Base-by-base conservation (phyloP, 2,329 filamentous ascomycete species). In the Penicillium sp. region DNA sequence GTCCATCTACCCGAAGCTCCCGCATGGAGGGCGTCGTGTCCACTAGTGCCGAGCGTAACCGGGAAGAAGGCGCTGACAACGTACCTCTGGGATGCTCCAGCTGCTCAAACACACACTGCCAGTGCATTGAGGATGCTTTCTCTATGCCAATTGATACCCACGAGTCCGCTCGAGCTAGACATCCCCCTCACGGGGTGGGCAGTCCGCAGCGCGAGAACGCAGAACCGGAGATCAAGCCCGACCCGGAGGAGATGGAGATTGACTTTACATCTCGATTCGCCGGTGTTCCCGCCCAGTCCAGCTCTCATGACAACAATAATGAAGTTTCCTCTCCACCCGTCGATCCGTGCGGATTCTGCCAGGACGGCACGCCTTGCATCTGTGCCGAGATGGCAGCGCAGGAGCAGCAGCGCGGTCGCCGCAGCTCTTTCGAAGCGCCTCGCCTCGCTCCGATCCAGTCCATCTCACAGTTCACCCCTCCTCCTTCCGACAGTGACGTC, bases 301-400 rank as follows among this genome's bases (percentile, higher is more conserved):
- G 31, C 35, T 39, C 25, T 36, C 52, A 50, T 43, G 42, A 58
- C 59, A 35, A 54, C 28, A 52, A 52, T 43, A 40, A 56, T 56
- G 35, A 64, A 58, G 56, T 70, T 67, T 56, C 72, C 64, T 61
- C 72, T 56, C 41, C 68, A 18, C 65, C 71, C n/a, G 75, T 83
- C 55, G 89, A 92, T 62, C 81, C 83, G 18, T 94, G 89, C 68
- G 89, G 89, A 6, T 94, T 94, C 73, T 94, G 89, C 71, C 83
- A 86, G 55, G 88, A 92, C 53, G 88, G 88, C 4, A 91, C 87
- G 0, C 89, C 89, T 62, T 94, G 89, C 65, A 84, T 91, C 58
- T 94, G 89, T 69, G 89, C 88, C 22, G 89, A 92, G 58, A 77
- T 80, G 72, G 74, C 75, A 3, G 74, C 74, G 7, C 75, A 76